These are phyloP conservation scores for Fraxinus ornus DNA, from an alignment of 305 asterid genomes.

Conservation along the genomic window DNA sequence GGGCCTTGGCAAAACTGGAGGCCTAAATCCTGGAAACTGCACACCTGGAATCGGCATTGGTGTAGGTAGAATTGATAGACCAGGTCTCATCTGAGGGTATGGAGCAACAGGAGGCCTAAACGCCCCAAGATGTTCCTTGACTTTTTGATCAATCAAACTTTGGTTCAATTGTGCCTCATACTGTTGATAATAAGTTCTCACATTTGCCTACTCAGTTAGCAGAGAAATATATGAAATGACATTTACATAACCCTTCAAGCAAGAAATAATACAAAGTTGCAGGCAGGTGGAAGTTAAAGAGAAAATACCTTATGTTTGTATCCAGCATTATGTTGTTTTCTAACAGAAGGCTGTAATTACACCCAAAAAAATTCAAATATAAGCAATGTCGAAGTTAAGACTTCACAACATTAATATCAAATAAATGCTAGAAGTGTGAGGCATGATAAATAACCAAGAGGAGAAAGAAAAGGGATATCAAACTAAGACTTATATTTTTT, in stretches of 20 bases:
- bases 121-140: constrained; percentile 93
- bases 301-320: constrained; percentile 88
- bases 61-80: constrained; percentile 54
- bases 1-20: constrained; percentile 75
- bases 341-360: constrained; percentile 85
- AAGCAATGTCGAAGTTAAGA: not conserved
- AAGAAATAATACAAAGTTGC: not conserved
- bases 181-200: constrained; percentile 83
- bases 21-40: constrained; percentile 71
- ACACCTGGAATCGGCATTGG: constrained; percentile 58
- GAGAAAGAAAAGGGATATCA: not conserved
- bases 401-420: not conserved
- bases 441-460: not conserved
- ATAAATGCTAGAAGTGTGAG: not conserved
- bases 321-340: constrained; percentile 96
- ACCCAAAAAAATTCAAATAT: constrained; percentile 13
- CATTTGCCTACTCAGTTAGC: constrained; percentile 68
- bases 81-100: constrained; percentile 65
- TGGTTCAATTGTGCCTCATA: constrained; percentile 94
- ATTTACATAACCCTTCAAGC: not conserved
- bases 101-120: constrained; percentile 75
- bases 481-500: not conserved
- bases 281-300: not conserved
- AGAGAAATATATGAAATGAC: constrained; percentile 9
- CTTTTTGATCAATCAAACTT: constrained; percentile 88